These are phyloP conservation scores for Syncephalastrum contaminatum DNA, from an alignment of 371 early-diverging fungal genomes.

Conservation along the genomic window DNA sequence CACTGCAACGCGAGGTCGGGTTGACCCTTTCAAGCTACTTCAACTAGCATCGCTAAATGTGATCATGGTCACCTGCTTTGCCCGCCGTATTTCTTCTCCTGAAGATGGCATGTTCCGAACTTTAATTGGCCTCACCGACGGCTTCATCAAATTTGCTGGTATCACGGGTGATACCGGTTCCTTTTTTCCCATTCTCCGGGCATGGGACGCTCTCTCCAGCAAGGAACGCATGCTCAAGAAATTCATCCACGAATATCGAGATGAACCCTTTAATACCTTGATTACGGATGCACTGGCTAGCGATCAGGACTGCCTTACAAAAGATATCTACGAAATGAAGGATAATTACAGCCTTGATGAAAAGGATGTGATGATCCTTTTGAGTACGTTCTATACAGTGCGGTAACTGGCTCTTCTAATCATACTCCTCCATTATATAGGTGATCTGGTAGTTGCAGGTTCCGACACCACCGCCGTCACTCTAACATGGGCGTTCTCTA, in stretches of 20 bases:
- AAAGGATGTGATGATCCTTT: slow-evolving; percentile 7
- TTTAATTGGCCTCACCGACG: slow-evolving; percentile 7
- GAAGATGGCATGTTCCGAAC: slow-evolving; percentile 10
- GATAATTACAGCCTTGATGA: slow-evolving; percentile 14
- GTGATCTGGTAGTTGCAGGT: slow-evolving; percentile 19
- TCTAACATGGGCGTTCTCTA: slow-evolving; percentile 20
- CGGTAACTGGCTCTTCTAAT: neutral
- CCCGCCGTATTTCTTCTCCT: neutral
- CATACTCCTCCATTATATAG: neutral
- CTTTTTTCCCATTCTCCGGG: slow-evolving; percentile 9
- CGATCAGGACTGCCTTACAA: slow-evolving; percentile 12
- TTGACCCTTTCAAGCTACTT: slow-evolving; percentile 7
- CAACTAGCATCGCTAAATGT: slow-evolving; percentile 13
- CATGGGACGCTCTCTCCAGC: slow-evolving; percentile 2
- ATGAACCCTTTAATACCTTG: neutral
- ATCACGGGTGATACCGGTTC: slow-evolving; percentile 11
- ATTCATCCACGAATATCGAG: slow-evolving; percentile 8
- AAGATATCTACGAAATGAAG: slow-evolving; percentile 12
- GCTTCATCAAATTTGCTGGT: neutral
- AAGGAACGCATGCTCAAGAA: neutral
- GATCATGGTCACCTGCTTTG: slow-evolving; percentile 10
- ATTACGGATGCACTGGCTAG: slow-evolving; percentile 2
- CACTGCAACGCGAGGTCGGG: slow-evolving; percentile 4
- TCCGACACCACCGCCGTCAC: slow-evolving; percentile 21
- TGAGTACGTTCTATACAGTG: slow-evolving; percentile 11